These are phyloP conservation scores for Protomyces inouyei DNA, from an alignment of 1,139 yeast species.

Conservation along the genomic window DNA sequence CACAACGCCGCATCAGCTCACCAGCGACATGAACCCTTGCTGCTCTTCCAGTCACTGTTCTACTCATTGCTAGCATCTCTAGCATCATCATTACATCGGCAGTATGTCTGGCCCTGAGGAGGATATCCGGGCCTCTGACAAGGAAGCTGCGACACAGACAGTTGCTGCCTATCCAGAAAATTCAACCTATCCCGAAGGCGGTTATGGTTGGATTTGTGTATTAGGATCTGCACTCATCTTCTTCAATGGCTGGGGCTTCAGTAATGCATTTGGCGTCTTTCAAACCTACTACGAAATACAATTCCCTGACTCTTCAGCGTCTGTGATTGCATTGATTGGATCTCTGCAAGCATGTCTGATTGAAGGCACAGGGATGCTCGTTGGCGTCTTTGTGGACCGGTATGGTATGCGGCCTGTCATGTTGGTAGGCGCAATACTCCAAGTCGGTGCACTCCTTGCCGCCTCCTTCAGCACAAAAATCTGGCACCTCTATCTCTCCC, in stretches of 20 bases:
- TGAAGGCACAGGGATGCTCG: constrained; percentile 52
- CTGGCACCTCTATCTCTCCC: constrained; percentile 55
- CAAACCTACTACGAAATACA: constrained; percentile 53
- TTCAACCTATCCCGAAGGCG: constrained; percentile 16
- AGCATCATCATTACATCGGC: too few relatives aligned
- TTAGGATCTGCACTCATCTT: constrained; percentile 12
- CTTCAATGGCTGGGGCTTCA: constrained; percentile 27
- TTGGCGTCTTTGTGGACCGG: constrained; percentile 58
- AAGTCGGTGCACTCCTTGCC: constrained; percentile 50
- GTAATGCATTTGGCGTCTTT: constrained; percentile 40
- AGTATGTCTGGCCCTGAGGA: too few relatives aligned
- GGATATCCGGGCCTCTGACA: too few relatives aligned
- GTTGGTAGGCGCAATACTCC: constrained; percentile 48
- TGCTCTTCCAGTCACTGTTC: too few relatives aligned
- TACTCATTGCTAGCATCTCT: too few relatives aligned
- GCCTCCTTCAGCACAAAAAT: constrained; percentile 50
- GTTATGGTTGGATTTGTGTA: constrained; percentile 21
- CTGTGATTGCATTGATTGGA: constrained; percentile 61
- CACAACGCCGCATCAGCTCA: background rate
- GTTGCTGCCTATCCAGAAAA: too few relatives aligned
- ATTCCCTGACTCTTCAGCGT: constrained; percentile 45
- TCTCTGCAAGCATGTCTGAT: constrained; percentile 55
- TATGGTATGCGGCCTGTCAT: constrained; percentile 36
- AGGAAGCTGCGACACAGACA: too few relatives aligned
- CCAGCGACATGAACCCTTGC: too few relatives aligned